Base-by-base conservation (phyloP, 495 filamentous ascomycete species). In the Neurospora sublineolata region DNA sequence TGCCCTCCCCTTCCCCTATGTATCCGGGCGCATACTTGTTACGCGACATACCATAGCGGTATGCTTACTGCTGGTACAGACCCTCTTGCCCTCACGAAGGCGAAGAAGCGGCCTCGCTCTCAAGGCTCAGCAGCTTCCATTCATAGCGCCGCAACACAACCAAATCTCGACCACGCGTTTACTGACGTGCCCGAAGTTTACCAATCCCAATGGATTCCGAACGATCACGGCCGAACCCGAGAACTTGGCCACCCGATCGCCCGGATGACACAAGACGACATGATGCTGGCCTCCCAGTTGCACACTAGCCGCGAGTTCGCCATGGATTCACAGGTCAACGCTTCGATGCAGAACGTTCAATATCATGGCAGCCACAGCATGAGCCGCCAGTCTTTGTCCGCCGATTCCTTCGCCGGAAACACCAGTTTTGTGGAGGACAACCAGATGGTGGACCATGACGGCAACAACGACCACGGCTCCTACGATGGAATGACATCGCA, bases 51-150 rank as follows among this genome's bases (percentile, higher is more conserved):
- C 40, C 33, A 70, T 37, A 46, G 18, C 30, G 23, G 58, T 72
- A 69, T 75, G n/a, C 72, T 75, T 33, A 75, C 75, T 72, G 18
- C 71, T 39, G 68, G 14, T 37, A 18, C 42, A 81, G 80, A 81
- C 70, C 72, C 77, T 39, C 73, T 80, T 27, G 74, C 72, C 37
- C 73, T 79, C 68, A 76, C 73, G 74, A 80, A 80, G 75, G 74
- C 87, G 71, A 86, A 85, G 76, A 90, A 88, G 77, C 87, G 92
- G 60, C 87, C 91, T 69, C 84, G 88, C 39, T 97, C 93, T 37
- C 85, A 92, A 81, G 93, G 91, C 44, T 97, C 93, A 60, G 95
- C 93, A 5, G 89, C 92, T n/a, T 94, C 92, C 69, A 87, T 89
- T 16, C 91, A 90, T 73, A 93, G 89, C 74, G 86, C 84, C 76